Evolutionary conservation across 108 stramenopile species (phyloP).

Genomic region (Cyclotella sp.): DNA sequence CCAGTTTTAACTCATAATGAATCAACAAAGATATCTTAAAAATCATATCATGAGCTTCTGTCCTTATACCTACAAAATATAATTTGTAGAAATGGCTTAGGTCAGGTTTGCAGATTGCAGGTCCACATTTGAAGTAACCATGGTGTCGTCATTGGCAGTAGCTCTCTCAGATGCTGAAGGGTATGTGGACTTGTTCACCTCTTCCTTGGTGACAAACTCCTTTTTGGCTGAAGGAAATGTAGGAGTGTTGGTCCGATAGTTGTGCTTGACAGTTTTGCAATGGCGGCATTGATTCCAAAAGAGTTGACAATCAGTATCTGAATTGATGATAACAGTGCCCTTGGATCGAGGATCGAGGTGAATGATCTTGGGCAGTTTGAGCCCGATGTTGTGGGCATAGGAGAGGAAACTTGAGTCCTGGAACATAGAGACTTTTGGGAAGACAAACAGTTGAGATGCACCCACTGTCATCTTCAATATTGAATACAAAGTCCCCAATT

Average conservation of each 20-base stretch:
- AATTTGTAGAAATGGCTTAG: too few species aligned
- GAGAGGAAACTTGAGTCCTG: background rate
- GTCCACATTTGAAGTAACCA: constrained; percentile 8
- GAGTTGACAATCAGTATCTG: background rate
- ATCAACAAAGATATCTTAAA: too few species aligned
- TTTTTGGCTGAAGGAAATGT: background rate
- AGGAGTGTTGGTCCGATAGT: constrained; percentile 6
- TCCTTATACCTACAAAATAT: too few species aligned
- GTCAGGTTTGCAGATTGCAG: too few species aligned
- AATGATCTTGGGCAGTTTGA: background rate
- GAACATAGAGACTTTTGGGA: constrained; percentile 14
- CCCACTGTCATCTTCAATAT: constrained; percentile 16
- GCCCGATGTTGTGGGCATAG: constrained; percentile 4
- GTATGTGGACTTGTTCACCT: background rate
- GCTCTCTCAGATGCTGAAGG: background rate
- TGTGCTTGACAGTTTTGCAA: background rate
- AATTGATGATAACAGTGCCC: background rate
- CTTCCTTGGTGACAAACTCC: constrained; percentile 1
- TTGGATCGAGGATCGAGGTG: background rate
- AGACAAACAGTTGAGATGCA: background rate
- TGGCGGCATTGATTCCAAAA: constrained; percentile 9
- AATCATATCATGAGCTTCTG: too few species aligned
- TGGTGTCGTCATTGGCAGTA: constrained; percentile 1
- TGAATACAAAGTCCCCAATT: constrained; percentile 13
- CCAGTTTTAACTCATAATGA: too few species aligned